Conservation (phyloP, 2,329 filamentous ascomycete genomes). For the Exophiala viscosa region DNA sequence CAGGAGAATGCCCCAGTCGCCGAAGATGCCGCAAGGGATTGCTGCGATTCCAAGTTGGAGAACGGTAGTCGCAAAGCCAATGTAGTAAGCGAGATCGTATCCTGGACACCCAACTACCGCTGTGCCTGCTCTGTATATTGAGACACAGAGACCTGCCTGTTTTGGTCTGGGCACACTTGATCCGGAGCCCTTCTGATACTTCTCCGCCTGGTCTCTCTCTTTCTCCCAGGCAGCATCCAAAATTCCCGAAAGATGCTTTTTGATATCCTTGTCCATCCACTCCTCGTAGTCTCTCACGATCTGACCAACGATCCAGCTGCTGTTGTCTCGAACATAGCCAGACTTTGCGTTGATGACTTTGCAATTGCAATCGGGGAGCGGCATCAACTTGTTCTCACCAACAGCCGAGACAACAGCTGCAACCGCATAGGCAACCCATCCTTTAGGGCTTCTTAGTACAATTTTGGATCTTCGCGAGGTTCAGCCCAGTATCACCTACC, state of each 20-base stretch:
- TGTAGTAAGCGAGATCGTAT: conserved; percentile 23
- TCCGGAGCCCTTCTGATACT: conserved; percentile 4
- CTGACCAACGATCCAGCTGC: conserved; percentile 43
- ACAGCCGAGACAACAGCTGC: conserved; percentile 30
- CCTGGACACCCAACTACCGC: conserved; percentile 14
- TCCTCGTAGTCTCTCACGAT: conserved; percentile 41
- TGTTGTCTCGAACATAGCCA: conserved; percentile 39
- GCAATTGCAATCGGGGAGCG: conserved; percentile 34
- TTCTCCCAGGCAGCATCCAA: conserved; percentile 1
- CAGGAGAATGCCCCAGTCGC: conserved; percentile 38
- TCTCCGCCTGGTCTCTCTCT: conserved; percentile 12
- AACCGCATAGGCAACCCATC: conserved; percentile 39
- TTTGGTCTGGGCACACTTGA: not conserved
- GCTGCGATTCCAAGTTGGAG: conserved; percentile 35
- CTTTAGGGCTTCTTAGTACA: not conserved
- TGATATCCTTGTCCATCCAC: conserved; percentile 13
- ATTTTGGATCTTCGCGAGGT: not conserved
- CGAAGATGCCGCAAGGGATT: conserved; percentile 31
- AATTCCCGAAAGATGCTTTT: conserved; percentile 4
- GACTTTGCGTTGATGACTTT: conserved; percentile 33
- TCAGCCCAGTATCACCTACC: not conserved
- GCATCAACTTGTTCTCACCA: conserved; percentile 37
- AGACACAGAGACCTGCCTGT: conserved; percentile 24
- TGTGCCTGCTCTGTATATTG: conserved; percentile 20
- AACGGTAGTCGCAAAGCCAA: conserved; percentile 28